phyloP scores from a whole-genome alignment of 1,139 yeast species.

The Scheffersomyces quercinus region DNA sequence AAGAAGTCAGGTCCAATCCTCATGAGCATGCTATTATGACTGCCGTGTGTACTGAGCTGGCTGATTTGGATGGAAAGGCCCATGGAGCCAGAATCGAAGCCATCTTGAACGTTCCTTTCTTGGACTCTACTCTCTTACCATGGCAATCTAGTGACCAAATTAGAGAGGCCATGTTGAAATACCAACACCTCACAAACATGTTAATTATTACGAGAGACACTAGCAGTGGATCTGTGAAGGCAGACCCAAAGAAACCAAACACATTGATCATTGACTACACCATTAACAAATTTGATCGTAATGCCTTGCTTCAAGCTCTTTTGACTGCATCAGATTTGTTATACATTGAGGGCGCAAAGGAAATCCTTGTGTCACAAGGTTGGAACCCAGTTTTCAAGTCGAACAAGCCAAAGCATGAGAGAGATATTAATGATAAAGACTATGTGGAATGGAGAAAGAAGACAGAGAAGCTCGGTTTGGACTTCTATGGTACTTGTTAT shows the following conservation, averaged over 20 bases:
- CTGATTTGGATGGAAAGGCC: slow-evolving; percentile 54
- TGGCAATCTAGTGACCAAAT: slow-evolving; percentile 41
- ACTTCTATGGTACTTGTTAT: slow-evolving; percentile 30
- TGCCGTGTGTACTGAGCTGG: slow-evolving; percentile 49
- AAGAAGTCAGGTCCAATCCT: slow-evolving; percentile 35
- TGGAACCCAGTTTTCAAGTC: slow-evolving; percentile 42
- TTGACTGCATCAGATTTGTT: slow-evolving; percentile 47
- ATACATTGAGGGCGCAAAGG: slow-evolving; percentile 53
- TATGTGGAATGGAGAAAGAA: slow-evolving; percentile 46
- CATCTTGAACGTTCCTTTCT: slow-evolving; percentile 46
- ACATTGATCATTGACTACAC: slow-evolving; percentile 41
- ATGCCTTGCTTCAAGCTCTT: slow-evolving; percentile 42
- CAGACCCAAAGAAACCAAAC: slow-evolving; percentile 38
- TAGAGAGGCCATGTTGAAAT: slow-evolving; percentile 38
- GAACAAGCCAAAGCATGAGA: slow-evolving; percentile 39
- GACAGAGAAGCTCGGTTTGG: slow-evolving; percentile 29
- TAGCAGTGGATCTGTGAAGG: slow-evolving; percentile 41
- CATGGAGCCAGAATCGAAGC: slow-evolving; percentile 62
- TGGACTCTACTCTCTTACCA: slow-evolving; percentile 42
- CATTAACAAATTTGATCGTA: slow-evolving; percentile 43
- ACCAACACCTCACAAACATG: slow-evolving; percentile 42
- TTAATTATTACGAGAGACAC: slow-evolving; percentile 53
- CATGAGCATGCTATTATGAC: slow-evolving; percentile 52
- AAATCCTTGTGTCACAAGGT: slow-evolving; percentile 41
- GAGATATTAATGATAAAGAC: slow-evolving; percentile 46